Conservation (phyloP, 495 filamentous ascomycete genomes). For the Aspergillus steynii region DNA sequence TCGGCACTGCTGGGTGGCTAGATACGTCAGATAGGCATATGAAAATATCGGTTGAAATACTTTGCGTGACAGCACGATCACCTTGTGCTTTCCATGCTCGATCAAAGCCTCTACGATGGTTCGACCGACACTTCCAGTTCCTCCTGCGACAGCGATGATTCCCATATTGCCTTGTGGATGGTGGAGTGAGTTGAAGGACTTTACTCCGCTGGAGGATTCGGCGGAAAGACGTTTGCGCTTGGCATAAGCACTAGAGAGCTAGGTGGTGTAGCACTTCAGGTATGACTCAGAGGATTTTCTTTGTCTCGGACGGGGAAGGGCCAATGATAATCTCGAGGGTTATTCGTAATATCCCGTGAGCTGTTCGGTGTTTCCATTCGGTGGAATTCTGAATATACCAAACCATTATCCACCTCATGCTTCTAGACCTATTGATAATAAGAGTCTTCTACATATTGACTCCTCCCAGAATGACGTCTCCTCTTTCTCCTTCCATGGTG, state of each 20-base stretch:
- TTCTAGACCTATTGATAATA: background rate
- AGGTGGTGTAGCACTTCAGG: background rate
- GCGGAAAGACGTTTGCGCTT: background rate
- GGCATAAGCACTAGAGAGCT: background rate
- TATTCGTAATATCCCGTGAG: too few species aligned
- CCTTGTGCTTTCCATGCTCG: slow-evolving; percentile 29
- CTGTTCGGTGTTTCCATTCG: too few species aligned
- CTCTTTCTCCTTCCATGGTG: too few species aligned
- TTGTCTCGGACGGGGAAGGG: background rate
- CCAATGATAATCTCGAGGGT: background rate
- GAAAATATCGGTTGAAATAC: slow-evolving; percentile 19
- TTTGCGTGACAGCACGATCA: slow-evolving; percentile 37
- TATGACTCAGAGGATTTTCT: background rate
- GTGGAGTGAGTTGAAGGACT: background rate
- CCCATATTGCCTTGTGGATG: slow-evolving; percentile 23
- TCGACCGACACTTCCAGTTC: slow-evolving; percentile 40
- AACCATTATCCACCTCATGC: too few species aligned
- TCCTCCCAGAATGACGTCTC: too few species aligned
- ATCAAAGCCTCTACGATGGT: slow-evolving; percentile 39
- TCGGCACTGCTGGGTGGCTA: slow-evolving; percentile 7
- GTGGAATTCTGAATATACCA: too few species aligned
- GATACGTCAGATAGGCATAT: background rate
- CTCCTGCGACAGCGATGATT: slow-evolving; percentile 43
- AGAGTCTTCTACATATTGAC: background rate
- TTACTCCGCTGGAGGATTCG: background rate